These are phyloP conservation scores for Dictyostelium firmibasis DNA, from an alignment of 78 protist genomes.

Conservation along the genomic window DNA sequence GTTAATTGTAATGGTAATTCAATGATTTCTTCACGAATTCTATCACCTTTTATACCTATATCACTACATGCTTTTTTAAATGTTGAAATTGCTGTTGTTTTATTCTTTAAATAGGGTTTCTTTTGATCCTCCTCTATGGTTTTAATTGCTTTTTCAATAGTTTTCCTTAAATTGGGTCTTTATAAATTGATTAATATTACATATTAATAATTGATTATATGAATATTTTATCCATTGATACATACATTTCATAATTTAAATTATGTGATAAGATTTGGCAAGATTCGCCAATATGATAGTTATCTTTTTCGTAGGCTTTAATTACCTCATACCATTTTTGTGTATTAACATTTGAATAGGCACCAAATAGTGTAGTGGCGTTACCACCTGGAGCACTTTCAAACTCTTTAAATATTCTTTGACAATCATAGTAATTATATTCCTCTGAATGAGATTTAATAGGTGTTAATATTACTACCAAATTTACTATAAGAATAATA, in stretches of 20 bases:
- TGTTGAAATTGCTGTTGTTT: not conserved
- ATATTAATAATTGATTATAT: no score
- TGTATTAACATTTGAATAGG: slow-evolving; percentile 45
- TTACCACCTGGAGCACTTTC: not conserved
- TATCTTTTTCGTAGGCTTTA: slow-evolving; percentile 27
- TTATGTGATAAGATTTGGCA: slow-evolving; percentile 44
- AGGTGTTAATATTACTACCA: not conserved
- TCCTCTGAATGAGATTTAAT: not conserved
- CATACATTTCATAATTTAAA: slow-evolving; percentile 69
- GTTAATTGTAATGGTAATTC: slow-evolving; percentile 38
- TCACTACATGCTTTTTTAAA: slow-evolving; percentile 58
- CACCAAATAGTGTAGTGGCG: slow-evolving; percentile 38
- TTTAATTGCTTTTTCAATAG: slow-evolving; percentile 39
- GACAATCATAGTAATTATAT: slow-evolving; percentile 33
- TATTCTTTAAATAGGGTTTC: slow-evolving; percentile 9
- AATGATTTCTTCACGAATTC: slow-evolving; percentile 45
- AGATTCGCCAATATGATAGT: slow-evolving; percentile 19
- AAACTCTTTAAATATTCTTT: slow-evolving; percentile 32
- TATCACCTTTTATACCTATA: slow-evolving; percentile 63
- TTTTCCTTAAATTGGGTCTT: slow-evolving; percentile 58
- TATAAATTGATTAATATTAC: no score
- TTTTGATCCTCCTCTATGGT: slow-evolving; percentile 11
- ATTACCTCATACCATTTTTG: slow-evolving; percentile 67
- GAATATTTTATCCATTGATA: not conserved
- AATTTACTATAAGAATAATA: no score